These are phyloP conservation scores for Magnusiomyces paraingens DNA, from an alignment of 1,139 yeast genomes.

Conservation along the genomic window DNA sequence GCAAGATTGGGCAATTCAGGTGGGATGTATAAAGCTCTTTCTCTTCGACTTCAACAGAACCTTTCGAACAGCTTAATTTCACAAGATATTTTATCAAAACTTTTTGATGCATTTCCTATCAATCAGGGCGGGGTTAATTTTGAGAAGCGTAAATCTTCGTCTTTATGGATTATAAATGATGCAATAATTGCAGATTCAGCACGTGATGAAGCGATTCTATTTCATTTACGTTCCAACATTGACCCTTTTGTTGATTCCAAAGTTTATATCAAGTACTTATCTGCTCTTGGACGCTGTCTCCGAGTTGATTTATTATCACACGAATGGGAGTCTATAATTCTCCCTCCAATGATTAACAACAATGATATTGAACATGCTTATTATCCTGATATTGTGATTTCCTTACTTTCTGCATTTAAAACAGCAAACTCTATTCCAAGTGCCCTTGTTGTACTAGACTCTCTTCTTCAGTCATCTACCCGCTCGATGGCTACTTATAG, in stretches of 20 bases:
- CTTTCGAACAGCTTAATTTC: conserved; percentile 12
- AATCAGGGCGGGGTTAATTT: conserved; percentile 19
- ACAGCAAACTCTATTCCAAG: conserved; percentile 14
- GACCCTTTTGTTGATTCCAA: conserved; percentile 12
- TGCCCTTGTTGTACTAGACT: conserved; percentile 14
- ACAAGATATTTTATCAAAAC: conserved; percentile 18
- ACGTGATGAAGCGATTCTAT: conserved; percentile 26
- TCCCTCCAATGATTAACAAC: background rate
- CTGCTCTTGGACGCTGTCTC: conserved; percentile 29
- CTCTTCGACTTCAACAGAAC: conserved; percentile 22
- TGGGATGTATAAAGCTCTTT: conserved; percentile 27
- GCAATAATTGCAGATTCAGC: conserved; percentile 24
- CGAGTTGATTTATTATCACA: conserved; percentile 20
- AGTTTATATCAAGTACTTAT: conserved; percentile 24
- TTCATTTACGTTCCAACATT: conserved; percentile 24
- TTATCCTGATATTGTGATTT: conserved; percentile 24
- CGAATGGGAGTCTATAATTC: conserved; percentile 22
- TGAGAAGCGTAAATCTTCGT: conserved; percentile 18
- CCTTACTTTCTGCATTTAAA: conserved; percentile 25
- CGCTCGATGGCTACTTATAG: conserved; percentile 10
- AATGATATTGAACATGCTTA: conserved; percentile 7
- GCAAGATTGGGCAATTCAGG: conserved; percentile 29
- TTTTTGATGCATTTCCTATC: conserved; percentile 27
- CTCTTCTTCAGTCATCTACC: conserved; percentile 16
- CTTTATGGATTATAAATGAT: conserved; percentile 24